Evolutionary conservation across 257 asterid species (phyloP).

Genomic region (Solanum etuberosum): DNA sequence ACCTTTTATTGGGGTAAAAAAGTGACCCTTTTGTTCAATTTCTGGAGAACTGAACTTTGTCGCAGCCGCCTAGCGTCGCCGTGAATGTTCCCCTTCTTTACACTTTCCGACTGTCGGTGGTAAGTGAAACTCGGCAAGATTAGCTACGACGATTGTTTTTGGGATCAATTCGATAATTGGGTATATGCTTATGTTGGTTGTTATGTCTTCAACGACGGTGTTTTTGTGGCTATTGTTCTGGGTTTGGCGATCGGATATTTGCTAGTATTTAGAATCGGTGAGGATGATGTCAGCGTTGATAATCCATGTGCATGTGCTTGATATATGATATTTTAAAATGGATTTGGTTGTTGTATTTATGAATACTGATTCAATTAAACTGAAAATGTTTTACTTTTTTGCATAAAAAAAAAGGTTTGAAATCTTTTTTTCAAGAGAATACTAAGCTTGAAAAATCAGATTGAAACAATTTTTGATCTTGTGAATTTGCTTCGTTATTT

Average conservation of each 20-base stretch:
- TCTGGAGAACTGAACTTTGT: slow-evolving; percentile 49
- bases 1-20: slow-evolving; percentile 82
- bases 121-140: slow-evolving; percentile 11
- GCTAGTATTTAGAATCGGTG: slow-evolving; percentile 48
- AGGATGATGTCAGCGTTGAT: slow-evolving; percentile 28
- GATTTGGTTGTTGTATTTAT: not conserved
- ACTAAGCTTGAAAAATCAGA: too few relatives aligned
- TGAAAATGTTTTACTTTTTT: not conserved
- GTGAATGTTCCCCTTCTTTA: slow-evolving; percentile 30
- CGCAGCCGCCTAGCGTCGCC: not conserved
- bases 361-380: not conserved
- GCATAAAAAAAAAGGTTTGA: too few relatives aligned
- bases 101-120: slow-evolving; percentile 7
- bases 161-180: slow-evolving; percentile 77
- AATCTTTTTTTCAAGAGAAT: too few relatives aligned
- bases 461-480: too few relatives aligned
- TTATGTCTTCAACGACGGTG: slow-evolving; percentile 89
- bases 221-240: slow-evolving; percentile 48
- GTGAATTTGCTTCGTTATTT: too few relatives aligned
- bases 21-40: slow-evolving; percentile 76
- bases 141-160: slow-evolving; percentile 41
- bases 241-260: slow-evolving; percentile 59
- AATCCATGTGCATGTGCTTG: slow-evolving; percentile 79
- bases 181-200: slow-evolving; percentile 57
- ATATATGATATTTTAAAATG: not conserved